Base-by-base conservation (phyloP, 768 basidiomycete genomes). In the Amanita phalloides region DNA sequence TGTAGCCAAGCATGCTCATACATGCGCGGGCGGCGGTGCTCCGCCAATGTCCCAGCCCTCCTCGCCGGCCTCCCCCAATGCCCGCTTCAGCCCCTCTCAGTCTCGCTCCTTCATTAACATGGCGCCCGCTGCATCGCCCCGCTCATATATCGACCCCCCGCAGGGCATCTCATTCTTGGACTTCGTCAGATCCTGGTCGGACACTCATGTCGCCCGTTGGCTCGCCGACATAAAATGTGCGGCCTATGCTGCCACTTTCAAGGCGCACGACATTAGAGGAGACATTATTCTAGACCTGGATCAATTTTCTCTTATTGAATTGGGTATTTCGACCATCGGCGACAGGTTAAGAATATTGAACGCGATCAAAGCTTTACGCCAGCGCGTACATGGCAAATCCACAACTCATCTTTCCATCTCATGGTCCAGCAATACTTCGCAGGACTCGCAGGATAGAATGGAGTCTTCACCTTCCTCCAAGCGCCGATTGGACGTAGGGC, bases 271-370 rank as follows among this genome's bases (percentile, higher is more conserved):
- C 62, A 95, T 99, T 59, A 71, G 90, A 47, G 93, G 95, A 4
- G 86, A 90, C 62, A 83, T 99, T 20, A 69, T 99, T 14, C 74
- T 97, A 46, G 96, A 99, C 56, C 71, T 98, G 42, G 95, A 98
- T 61, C 89, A 93, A 65, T 66, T 71, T 6, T 85, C 82, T 2
- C 69, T 99, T 46, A 90, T 84, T 63, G 96, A 99, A 67, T 89
- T 98, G 81, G 87, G 87, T 11, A 78, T 99, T 26, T 60, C 73
- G 30, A 90, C 86, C 66, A 85, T 99, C 38, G 96, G 96, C 9
- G 96, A 99, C 66, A 73, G 94, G 45, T 79, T 97, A 6, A 78
- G 90, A 61, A 86, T 99, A 46, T 61, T 91, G 17, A 86, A 81
- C 53, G 95, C 84, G 1, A 86, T 99, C 54, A 93, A 92, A 62